Base-by-base conservation (phyloP, 2,329 filamentous ascomycete species). In the Emydomyces testavorans region DNA sequence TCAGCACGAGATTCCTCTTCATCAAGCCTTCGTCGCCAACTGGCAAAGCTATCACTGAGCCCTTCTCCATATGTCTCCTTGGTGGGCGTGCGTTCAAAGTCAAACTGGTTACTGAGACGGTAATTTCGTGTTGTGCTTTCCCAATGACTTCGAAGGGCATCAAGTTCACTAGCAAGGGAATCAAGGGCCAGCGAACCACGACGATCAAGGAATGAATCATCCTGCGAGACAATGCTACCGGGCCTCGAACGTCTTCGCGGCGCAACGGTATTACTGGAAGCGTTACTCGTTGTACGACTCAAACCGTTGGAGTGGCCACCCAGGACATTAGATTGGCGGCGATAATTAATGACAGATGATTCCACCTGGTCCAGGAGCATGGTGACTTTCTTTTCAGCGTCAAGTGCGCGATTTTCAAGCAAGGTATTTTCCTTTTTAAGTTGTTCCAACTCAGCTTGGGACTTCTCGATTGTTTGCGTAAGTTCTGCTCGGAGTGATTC, bases 91-190 rank as follows among this genome's bases (percentile, higher is more conserved):
- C 68, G 71, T 49, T 94, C 89, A 57, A 93, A 89, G 62, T 95
- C 89, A 58, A 94, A 93, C 44, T 84, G 80, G 60, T 83, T 89
- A 65, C 86, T 94, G 37, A 95, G 71, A 20, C 92, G 83, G 65
- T 96, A 95, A 59, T 86, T 93, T 66, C 93, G 92, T 69, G 90
- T 95, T 10, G 88, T 94, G 32, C 83, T 86, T 68, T 96, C 88
- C 92, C 92, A 98, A 59, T 95, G 89, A 45, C 75, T 85, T 45
- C 90, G 80, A 40, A 98, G 74, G 10, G 85, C 84, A 63, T 98
- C 92, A 6, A 98, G 79, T 69, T 98, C 92, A 53, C 79, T 87
- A 8, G 92, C 90, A 20, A 98, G 77, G 54, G 83, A 92, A 65
- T 98, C 92, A 16, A 98, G 76, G 2, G 89, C 90, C 56, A 81